Base-by-base conservation (phyloP, 306 rosid species). In the Alnus glutinosa region DNA sequence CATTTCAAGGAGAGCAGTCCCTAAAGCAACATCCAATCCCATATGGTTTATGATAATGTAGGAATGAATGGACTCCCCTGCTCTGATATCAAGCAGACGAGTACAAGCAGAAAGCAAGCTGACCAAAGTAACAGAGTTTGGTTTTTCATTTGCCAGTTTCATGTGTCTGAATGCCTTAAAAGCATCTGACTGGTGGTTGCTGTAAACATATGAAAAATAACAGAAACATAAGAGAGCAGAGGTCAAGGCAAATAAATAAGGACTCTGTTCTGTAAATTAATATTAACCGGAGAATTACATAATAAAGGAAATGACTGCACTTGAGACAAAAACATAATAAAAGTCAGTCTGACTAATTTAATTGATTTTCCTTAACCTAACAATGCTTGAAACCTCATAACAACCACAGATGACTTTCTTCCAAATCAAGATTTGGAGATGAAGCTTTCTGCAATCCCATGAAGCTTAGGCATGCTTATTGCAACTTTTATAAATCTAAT, bases 21-120 rank as follows among this genome's bases (percentile, higher is more conserved):
- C 92, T 66, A 90, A 55, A 64, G 84, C 87, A 75, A 86, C 84
- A 28, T 85, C 79, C 75, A 87, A 36, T 18, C 64, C 85, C 1
- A 85, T 42, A 12, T 30, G 49, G 59, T 86, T 83, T 70, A 79
- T 78, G 3, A 52, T 23, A 63, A 85, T 63, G 58, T 87, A 84
- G 1, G 87, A 80, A 81, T 90, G 95, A 81, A 89, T 34, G 10
- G 88, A 89, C 73, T 71, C 61, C 69, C 91, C 95, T 4, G 79
- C 77, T 64, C 68, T 28, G 34, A 85, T 12, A 77, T 79, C 51
- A 46, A 82, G 82, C 32, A 77, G 80, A 57, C 32, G 76, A n/a
- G 85, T 84, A 66, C 89, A 85, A 46, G 86, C 89, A 68, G 90
- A 78, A n/a, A 88, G 90, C 86, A 88, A 79, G 75, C 86, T 90